Base-by-base conservation (phyloP, 2,329 filamentous ascomycete genomes). In the Fusarium domesticum region DNA sequence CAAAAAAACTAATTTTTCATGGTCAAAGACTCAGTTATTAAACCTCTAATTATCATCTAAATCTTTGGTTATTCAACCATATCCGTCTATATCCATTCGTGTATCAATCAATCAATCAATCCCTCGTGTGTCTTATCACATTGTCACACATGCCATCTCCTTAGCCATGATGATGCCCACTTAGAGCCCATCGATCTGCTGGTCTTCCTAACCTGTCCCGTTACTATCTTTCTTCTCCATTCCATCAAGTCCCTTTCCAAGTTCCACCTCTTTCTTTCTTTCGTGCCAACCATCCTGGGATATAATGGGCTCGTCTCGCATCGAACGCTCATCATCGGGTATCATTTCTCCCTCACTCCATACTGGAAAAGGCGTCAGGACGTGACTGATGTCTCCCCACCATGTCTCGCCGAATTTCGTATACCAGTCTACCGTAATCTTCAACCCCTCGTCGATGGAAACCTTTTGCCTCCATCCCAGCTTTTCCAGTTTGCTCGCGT, bases 331-430 rank as follows among this genome's bases (percentile, higher is more conserved):
- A 31, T 68, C 58, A 52, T 81, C 77, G 1, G 76, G 75, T 43
- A 80, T 64, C 34, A 84, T 73, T 51, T 80, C 74, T 19, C 75
- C 69, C 33, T 77, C 75, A 42, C 72, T 71, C 14, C 85, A 79
- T 11, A 80, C 73, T 2, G 82, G 84, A 68, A 84, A 87, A 4
- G 84, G 81, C 28, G 80, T 84, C 42, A 87, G 72, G 15, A 85
- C 82, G 60, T 82, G 80, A 59, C 73, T 78, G 56, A 88, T 85
- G 54, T 86, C 79, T 37, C 84, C 84, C 84, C 84, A 87, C 84
- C 84, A 88, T 30, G 73, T 61, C 69, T 84, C 79, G 5, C 82
- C 82, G 46, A 81, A 87, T 43, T 67, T 68, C 31, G 69, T 72
- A 63, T 89, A 89, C 85, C 85, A 89, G 38, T 83, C 74, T 14